Evolutionary conservation across 1,139 yeast species (phyloP).

Genomic region (Taphrina confusa): DNA sequence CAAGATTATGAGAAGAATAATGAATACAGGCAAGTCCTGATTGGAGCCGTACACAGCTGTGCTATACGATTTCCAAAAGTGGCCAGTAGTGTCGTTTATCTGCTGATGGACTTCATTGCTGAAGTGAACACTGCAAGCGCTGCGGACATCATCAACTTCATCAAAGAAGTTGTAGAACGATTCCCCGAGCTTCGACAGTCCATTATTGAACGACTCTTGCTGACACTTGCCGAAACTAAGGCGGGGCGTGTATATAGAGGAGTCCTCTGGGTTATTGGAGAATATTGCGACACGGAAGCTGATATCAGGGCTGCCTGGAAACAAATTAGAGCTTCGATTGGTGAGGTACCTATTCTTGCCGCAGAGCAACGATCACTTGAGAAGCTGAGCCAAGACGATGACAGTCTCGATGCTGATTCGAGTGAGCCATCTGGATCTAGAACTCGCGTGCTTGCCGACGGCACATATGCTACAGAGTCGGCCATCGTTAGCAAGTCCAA

Average conservation of each 20-base stretch:
- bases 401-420: constrained; percentile 43
- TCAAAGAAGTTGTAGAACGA: constrained; percentile 90
- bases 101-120: constrained; percentile 80
- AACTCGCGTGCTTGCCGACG: constrained; percentile 82
- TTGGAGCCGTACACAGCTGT: constrained; percentile 83
- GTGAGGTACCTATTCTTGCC: constrained; percentile 86
- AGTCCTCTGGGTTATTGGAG: constrained; percentile 94
- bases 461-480: constrained; percentile 95
- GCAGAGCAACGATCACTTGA: constrained; percentile 58
- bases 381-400: constrained; percentile 44
- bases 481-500: constrained; percentile 63
- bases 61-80: constrained; percentile 89
- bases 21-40: constrained; percentile 86
- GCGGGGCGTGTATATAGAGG: constrained; percentile 93
- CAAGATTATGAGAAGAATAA: constrained; percentile 56
- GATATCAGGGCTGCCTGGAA: constrained; percentile 86
- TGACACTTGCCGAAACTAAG: constrained; percentile 65
- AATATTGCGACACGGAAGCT: constrained; percentile 69
- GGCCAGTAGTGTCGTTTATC: constrained; percentile 85
- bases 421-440: constrained; percentile 50
- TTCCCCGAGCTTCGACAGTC: constrained; percentile 76
- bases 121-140: constrained; percentile 87
- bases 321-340: constrained; percentile 76
- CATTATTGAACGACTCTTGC: constrained; percentile 65
- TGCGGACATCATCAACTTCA: constrained; percentile 80